A percentile compares a stretch with the other conserved stretches of the same genome.
These are phyloP conservation scores for Cordyceps fumosorosea DNA, from an alignment of 2,329 filamentous ascomycete species.

Conservation along the genomic window DNA sequence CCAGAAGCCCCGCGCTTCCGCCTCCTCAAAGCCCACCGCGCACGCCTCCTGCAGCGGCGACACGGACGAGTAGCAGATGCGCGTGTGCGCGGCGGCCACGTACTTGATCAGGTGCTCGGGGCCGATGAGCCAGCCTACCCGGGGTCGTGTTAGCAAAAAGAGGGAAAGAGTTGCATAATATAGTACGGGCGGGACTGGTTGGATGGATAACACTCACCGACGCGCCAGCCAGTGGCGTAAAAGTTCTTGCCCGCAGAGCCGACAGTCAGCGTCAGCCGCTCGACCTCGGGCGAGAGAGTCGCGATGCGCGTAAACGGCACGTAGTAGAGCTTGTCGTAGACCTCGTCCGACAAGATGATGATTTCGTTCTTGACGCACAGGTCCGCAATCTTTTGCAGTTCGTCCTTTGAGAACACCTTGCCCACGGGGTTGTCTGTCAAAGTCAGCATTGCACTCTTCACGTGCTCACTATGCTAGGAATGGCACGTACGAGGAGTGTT, in stretches of 20 bases:
- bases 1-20: constrained; percentile 83
- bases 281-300: constrained; percentile 84
- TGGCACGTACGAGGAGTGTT: constrained; percentile 56
- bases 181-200: neutral
- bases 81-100: constrained; percentile 85
- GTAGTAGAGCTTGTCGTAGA: constrained; percentile 94
- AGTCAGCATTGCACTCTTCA: constrained; percentile 13
- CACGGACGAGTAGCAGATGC: constrained; percentile 92
- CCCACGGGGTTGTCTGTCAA: constrained; percentile 80
- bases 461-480: neutral
- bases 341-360: constrained; percentile 85
- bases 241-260: constrained; percentile 98
- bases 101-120: constrained; percentile 84
- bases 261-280: constrained; percentile 82
- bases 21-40: constrained; percentile 89
- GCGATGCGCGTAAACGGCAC: constrained; percentile 90
- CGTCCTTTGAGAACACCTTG: constrained; percentile 82
- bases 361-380: constrained; percentile 89
- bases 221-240: constrained; percentile 94
- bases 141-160: neutral
- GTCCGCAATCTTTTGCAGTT: constrained; percentile 78
- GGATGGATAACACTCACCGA: constrained; percentile 39
- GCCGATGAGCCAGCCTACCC: constrained; percentile 76
- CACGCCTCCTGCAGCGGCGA: constrained; percentile 91
- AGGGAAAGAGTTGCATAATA: neutral